These are phyloP conservation scores for Coniella vitis DNA, from an alignment of 2,329 filamentous ascomycete species.

Conservation along the genomic window DNA sequence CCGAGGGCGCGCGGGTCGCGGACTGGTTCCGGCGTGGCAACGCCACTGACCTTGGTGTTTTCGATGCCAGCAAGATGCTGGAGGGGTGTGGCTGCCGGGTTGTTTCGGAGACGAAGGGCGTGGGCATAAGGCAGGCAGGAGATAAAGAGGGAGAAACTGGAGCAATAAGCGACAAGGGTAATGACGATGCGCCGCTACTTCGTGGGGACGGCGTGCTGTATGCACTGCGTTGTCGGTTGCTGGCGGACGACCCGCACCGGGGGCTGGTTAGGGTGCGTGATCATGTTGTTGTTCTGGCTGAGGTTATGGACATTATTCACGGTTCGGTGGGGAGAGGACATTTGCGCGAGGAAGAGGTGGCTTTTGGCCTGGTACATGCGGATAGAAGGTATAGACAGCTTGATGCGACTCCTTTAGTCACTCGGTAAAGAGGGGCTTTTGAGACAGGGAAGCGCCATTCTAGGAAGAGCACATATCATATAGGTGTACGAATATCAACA, in stretches of 20 bases:
- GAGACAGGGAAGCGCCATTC: not conserved
- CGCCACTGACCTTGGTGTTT: slow-evolving; percentile 27
- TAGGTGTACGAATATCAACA: too few relatives aligned
- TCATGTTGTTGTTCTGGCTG: slow-evolving; percentile 45
- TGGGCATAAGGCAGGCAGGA: slow-evolving; percentile 4
- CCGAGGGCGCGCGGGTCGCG: slow-evolving; percentile 41
- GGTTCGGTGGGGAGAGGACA: slow-evolving; percentile 21
- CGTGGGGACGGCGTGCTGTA: slow-evolving; percentile 46
- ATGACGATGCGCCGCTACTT: slow-evolving; percentile 35
- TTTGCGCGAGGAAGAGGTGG: slow-evolving; percentile 18
- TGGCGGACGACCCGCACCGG: slow-evolving; percentile 30
- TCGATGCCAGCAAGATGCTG: slow-evolving; percentile 27
- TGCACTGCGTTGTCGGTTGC: slow-evolving; percentile 34
- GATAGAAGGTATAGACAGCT: slow-evolving; percentile 41
- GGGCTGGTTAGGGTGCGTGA: slow-evolving; percentile 43
- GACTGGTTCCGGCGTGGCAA: slow-evolving; percentile 47
- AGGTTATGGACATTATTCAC: slow-evolving; percentile 40
- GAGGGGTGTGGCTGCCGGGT: slow-evolving; percentile 21
- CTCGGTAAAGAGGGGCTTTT: not conserved
- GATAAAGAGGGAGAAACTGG: slow-evolving; percentile 7
- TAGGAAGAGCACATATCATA: not conserved
- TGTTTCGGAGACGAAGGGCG: not conserved
- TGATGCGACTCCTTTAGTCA: slow-evolving; percentile 27
- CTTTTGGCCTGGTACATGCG: slow-evolving; percentile 42
- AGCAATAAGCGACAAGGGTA: not conserved